Evolutionary conservation across 306 rosid species (phyloP), one percentile per base, ranked within the genome.

Genomic region (Medicago arabica): DNA sequence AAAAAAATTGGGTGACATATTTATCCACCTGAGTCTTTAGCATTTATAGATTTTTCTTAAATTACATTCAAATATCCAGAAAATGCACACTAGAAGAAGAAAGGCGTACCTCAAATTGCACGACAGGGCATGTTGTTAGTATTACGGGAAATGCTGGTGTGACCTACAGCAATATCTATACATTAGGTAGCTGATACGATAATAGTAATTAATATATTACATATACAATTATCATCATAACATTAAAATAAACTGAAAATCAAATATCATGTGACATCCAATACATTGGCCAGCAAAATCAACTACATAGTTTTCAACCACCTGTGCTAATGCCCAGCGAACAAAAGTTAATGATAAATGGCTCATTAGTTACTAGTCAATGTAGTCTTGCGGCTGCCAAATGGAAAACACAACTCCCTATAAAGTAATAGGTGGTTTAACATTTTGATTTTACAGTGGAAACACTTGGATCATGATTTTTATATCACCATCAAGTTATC

Each of bases 131-230:
- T 41, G 96, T 87, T 75, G 93, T 90, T 70, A 91, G 85, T 70
- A 87, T 68, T 50, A 87, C 76, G 19, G 98, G 97, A 85, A 88
- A 90, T 23, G 95, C 85, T 71, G 97, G 96, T 69, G 98, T 94
- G 78, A 91, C 97, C 98, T 94, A 79, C 87, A 82, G 69, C 64
- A 83, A 75, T 76, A 70, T 69, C 77, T 38, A 61, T 6, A 80
- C n/a, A 78, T 86, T 81, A 87, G 85, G 53, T 36, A 39, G 67
- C 77, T 66, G 46, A 58, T 65, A 36, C 9, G 39, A 81, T 75
- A 57, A 69, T 58, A 31, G 43, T 4, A 61, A 61, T 15, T 14
- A 16, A n/a, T 14, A 61, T 61, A 57, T 69, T 63, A 11, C 25
- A 28, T 18, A 28, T 57, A 53, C 16, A 41, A 49, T 25, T 34